Percentiles rank a stretch among this genome's conserved stretches.
phyloP scores from a whole-genome alignment of 2,329 filamentous ascomycete species.

The Huntiella abstrusa region DNA sequence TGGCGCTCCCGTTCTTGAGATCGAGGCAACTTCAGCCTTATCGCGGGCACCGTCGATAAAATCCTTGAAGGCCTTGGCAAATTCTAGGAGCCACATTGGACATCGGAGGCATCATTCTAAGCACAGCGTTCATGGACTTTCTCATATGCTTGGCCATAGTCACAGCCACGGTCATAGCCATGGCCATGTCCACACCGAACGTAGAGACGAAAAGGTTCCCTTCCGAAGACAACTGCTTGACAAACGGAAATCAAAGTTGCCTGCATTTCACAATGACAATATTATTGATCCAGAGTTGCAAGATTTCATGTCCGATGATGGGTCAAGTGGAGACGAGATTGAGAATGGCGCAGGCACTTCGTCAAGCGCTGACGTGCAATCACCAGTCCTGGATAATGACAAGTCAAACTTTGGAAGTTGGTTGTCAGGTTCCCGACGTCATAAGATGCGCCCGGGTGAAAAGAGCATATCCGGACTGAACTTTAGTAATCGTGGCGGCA shows the following conservation, averaged over 20 bases:
- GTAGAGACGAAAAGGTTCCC: constrained; percentile 9
- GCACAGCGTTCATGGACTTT: constrained; percentile 35
- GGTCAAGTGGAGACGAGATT: constrained; percentile 77
- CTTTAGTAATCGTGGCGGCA: constrained; percentile 48
- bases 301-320: constrained; percentile 81
- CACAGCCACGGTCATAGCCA: not conserved
- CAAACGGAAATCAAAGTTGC: constrained; percentile 50
- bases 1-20: constrained; percentile 71
- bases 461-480: constrained; percentile 56
- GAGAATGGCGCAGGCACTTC: constrained; percentile 66
- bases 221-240: constrained; percentile 42
- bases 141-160: not conserved
- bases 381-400: constrained; percentile 44
- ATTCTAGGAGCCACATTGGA: constrained; percentile 49
- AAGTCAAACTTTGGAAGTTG: constrained; percentile 59
- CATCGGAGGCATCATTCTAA: constrained; percentile 80
- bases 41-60: constrained; percentile 86
- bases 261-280: constrained; percentile 95
- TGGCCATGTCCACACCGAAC: not conserved
- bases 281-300: constrained; percentile 95
- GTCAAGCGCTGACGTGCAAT: constrained; percentile 14
- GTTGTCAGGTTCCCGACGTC: constrained; percentile 53
- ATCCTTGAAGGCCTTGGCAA: constrained; percentile 58
- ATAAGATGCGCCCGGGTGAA: constrained; percentile 53
- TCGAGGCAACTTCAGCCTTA: constrained; percentile 62